Base-by-base conservation (phyloP, 176 grass and related monocot species). In the Aechmea fasciata region DNA sequence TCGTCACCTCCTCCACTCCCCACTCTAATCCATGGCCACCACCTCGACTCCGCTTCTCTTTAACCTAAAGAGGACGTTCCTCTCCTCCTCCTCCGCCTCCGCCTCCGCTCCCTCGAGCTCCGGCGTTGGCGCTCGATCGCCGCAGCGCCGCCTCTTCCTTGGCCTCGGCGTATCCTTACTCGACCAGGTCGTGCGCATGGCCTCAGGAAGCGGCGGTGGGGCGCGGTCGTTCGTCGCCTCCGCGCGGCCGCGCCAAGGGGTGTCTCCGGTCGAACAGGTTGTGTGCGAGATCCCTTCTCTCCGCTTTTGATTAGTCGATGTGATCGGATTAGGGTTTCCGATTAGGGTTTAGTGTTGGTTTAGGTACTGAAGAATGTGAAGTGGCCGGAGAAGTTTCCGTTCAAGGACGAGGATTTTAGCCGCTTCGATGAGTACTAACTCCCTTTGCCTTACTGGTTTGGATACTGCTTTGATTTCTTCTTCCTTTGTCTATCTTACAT, bases 381-480 rank as follows among this genome's bases (percentile, higher is more conserved):
- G 70, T 96, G 92, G 92, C 92, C 88, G 1, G 88, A 96, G 13
- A 76, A 87, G 57, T 92, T 92, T 65, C 92, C 92, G 49, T 96
- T 96, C 83, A 96, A 96, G 74, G 76, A 87, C 25, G 92, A 96
- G 65, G 92, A 96, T 69, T 92, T 96, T 70, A 85, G 76, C 76
- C 92, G 88, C 61, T 92, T 96, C 61, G 92, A 96, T n/a, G 86
- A 96, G 88, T 96, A 80, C 62, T 80, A 61, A 47, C 59, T 50
- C 55, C 51, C 29, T 18, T 26, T 55, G n/a, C 67, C 51, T 80
- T 68, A 54, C 51, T 70, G 73, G 69, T 55, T 80, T 73, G 67
- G 70, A 51, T 55, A 47, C 67, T 73, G 49, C 66, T 48, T 72
- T 67, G 48, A 47, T 80, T 57, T n/a, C 54, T 59, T 18, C 14